These are phyloP conservation scores for Orbilia ellipsospora DNA, from an alignment of 2,329 filamentous ascomycete genomes.

Conservation along the genomic window DNA sequence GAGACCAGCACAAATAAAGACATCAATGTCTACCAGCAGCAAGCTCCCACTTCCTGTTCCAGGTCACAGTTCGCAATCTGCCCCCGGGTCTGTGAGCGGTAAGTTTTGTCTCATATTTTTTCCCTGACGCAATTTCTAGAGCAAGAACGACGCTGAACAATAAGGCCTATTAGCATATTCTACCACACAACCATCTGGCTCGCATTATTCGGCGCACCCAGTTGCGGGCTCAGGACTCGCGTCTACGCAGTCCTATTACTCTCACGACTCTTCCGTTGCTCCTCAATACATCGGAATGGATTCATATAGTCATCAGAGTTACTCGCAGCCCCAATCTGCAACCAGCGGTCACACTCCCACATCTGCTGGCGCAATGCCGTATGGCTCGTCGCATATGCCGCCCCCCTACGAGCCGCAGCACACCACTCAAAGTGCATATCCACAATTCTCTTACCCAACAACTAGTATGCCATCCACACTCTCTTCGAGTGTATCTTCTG, in stretches of 20 bases:
- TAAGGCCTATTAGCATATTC: constrained; percentile 46
- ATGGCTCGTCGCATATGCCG: constrained; percentile 52
- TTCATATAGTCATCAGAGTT: constrained; percentile 52
- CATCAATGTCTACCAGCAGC: constrained; percentile 53
- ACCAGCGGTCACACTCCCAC: constrained; percentile 51
- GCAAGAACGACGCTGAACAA: not conserved
- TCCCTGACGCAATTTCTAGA: not conserved
- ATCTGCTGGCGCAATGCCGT: constrained; percentile 46
- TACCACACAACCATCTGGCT: constrained; percentile 46
- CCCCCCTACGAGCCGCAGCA: constrained; percentile 54
- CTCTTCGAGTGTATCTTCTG: constrained; percentile 43
- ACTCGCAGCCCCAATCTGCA: constrained; percentile 53
- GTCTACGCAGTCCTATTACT: constrained; percentile 47
- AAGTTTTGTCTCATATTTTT: constrained; percentile 25
- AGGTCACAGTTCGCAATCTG: constrained; percentile 50
- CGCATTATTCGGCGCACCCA: constrained; percentile 52
- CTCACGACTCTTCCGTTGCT: constrained; percentile 46
- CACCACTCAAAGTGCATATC: constrained; percentile 48
- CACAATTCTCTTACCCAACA: constrained; percentile 49
- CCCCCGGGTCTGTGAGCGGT: constrained; percentile 54
- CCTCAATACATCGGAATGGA: constrained; percentile 54
- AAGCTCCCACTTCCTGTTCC: constrained; percentile 54
- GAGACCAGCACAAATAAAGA: constrained; percentile 19
- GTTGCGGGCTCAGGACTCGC: constrained; percentile 39
- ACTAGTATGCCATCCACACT: constrained; percentile 52